Evolutionary conservation across 495 filamentous ascomycete genomes (phyloP).

Genomic region (Hypoxylon fragiforme): DNA sequence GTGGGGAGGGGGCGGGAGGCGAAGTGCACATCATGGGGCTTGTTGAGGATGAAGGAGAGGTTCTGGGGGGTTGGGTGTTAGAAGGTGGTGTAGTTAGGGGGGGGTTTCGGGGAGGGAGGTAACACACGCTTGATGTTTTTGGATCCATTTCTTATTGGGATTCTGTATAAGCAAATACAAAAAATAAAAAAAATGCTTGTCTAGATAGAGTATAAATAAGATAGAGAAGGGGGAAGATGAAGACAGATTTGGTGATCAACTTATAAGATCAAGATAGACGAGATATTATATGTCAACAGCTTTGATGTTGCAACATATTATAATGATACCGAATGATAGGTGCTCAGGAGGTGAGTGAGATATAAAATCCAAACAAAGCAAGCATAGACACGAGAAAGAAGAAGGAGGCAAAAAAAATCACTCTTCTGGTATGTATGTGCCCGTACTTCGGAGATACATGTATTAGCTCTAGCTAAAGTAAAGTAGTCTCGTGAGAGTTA

Average conservation of each 20-base stretch:
- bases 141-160: constrained; percentile 23
- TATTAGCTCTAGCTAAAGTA: constrained; percentile 10
- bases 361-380: constrained; percentile 2
- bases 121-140: constrained; percentile 37
- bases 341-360: background rate
- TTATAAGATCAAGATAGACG: constrained; percentile 5
- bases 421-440: background rate
- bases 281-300: constrained; percentile 19
- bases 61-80: no score
- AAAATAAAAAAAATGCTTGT: background rate
- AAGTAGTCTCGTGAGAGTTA: constrained; percentile 22
- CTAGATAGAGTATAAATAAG: no score
- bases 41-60: constrained; percentile 83
- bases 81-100: constrained; percentile 11
- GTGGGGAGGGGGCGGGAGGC: constrained; percentile 75
- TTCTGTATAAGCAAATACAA: background rate
- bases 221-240: background rate
- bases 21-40: constrained; percentile 69
- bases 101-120: background rate
- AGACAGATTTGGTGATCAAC: background rate
- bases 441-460: constrained; percentile 28
- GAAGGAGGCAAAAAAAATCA: constrained; percentile 17
- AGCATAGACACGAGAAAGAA: no score
- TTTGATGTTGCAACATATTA: no score
- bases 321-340: no score